Percentiles rank a stretch among this genome's conserved stretches.
phyloP scores from a whole-genome alignment of 2,329 filamentous ascomycete genomes.

The Davidsoniella virescens region DNA sequence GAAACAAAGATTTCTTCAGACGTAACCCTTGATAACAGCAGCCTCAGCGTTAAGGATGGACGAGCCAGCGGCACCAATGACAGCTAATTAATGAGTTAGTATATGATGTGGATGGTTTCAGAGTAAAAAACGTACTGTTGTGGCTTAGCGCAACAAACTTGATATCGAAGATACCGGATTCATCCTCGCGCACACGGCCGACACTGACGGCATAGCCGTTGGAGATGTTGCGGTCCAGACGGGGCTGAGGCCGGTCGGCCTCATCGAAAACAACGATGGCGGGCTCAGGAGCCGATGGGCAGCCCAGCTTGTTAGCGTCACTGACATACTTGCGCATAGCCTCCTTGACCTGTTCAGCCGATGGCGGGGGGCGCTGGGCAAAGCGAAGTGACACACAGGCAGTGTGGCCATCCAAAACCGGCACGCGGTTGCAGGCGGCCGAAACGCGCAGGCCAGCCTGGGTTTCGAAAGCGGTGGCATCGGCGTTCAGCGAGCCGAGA shows the following conservation, averaged over 20 bases:
- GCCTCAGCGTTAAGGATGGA: constrained; percentile 92
- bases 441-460: constrained; percentile 61
- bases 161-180: constrained; percentile 79
- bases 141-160: constrained; percentile 91
- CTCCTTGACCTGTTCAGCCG: constrained; percentile 57
- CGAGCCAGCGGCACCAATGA: constrained; percentile 91
- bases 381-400: constrained; percentile 86
- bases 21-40: constrained; percentile 73
- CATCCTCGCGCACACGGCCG: constrained; percentile 70
- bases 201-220: constrained; percentile 84
- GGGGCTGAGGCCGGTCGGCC: constrained; percentile 75
- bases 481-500: constrained; percentile 55
- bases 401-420: constrained; percentile 90
- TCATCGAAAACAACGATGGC: constrained; percentile 84
- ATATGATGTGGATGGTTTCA: background rate
- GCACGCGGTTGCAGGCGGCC: constrained; percentile 81
- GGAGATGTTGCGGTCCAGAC: constrained; percentile 72
- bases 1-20: constrained; percentile 28
- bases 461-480: constrained; percentile 59
- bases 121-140: constrained; percentile 33
- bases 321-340: constrained; percentile 67
- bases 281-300: constrained; percentile 66
- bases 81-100: constrained; percentile 36
- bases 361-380: constrained; percentile 55
- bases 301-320: constrained; percentile 70